Evolutionary conservation across 192 early-diverging fungal genomes (phyloP), one percentile per base, ranked within the genome.

Genomic region (Podila verticillata): DNA sequence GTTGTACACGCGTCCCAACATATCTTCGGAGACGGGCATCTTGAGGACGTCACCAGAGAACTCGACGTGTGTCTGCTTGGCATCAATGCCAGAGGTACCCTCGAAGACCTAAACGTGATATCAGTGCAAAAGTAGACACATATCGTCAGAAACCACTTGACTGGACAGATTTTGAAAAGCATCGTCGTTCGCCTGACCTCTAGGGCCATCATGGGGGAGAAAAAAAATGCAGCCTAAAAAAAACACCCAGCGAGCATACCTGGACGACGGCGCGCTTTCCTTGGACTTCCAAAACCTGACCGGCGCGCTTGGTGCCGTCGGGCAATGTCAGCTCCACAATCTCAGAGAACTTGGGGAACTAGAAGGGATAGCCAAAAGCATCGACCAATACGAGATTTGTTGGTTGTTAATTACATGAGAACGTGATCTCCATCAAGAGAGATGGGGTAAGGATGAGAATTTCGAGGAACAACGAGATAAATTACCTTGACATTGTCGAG

Each of bases 1-100:
- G 89, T 98, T 98, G 85, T 98, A 99, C 30, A 98, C 94, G 68
- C 98, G 93, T 61, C 98, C 98, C 84, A 99, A 87, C 96, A 99
- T 98, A 79, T 99, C 98, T 82, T 99, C 97, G 24, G 96, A 97
- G 30, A 99, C 98, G 7, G 98, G 95, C 82, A 98, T 98, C 78
- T 96, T 96, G 34, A 96, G 87, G 39, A 95, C 95, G 69, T 98
- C 94, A 32, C 98, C 98, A 8, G 96, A 95, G 75, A 99, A 99
- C 82, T 95, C 95, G 39, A 95, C 97, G 58, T 94, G 95, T 13
- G 97, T 98, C 49, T 91, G 88, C 86, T 98, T 99, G 49, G 95
- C 94, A 82, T 99, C 98, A 65, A 99, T 92, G 32, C 98, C 98
- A 7, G 95, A 75, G 3, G 96, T 99, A 51, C 98, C 98, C 84